Evolutionary conservation across 139 green algal genomes (phyloP).

Genomic region (Picochlorum sp.): DNA sequence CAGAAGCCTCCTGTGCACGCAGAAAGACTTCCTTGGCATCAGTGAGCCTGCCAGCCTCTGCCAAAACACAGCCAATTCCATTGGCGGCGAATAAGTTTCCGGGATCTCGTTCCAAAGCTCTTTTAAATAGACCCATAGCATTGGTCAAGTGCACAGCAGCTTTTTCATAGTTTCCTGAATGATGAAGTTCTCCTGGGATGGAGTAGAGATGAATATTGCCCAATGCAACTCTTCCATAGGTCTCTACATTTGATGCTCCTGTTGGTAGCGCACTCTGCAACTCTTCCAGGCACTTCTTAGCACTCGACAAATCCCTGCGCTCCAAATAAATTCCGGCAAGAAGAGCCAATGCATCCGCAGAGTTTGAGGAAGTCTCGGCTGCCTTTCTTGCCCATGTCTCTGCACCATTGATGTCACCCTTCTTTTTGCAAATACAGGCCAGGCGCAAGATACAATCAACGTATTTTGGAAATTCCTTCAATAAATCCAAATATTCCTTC

Average conservation of each 20-base stretch:
- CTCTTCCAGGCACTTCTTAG: slow-evolving; percentile 36
- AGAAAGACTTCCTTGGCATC: slow-evolving; percentile 59
- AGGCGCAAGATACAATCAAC: slow-evolving; percentile 79
- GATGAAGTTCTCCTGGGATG: slow-evolving; percentile 35
- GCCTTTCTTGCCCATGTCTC: slow-evolving; percentile 36
- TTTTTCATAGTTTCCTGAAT: slow-evolving; percentile 8
- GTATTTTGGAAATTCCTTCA: slow-evolving; percentile 62
- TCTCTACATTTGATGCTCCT: slow-evolving; percentile 16
- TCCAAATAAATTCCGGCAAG: slow-evolving; percentile 59
- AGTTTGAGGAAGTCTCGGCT: slow-evolving; percentile 14
- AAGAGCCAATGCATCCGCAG: slow-evolving; percentile 55
- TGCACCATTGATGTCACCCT: slow-evolving; percentile 33
- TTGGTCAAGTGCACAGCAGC: slow-evolving; percentile 11
- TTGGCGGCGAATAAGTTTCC: slow-evolving; percentile 80
- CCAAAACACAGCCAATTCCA: slow-evolving; percentile 72
- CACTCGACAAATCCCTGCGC: slow-evolving; percentile 33
- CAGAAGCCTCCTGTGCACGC: slow-evolving; percentile 59
- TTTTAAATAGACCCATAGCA: slow-evolving; percentile 9
- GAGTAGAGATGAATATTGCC: slow-evolving; percentile 54
- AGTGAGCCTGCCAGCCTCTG: slow-evolving; percentile 59
- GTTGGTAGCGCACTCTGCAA: slow-evolving; percentile 17
- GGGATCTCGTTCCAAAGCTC: slow-evolving; percentile 25
- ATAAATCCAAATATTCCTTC: slow-evolving; percentile 46
- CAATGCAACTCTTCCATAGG: slow-evolving; percentile 40
- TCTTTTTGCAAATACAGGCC: slow-evolving; percentile 45